A percentile compares a stretch with the other conserved stretches of the same genome.
phyloP scores from a whole-genome alignment of 2,329 filamentous ascomycete genomes.

The Cladosporium austrohemisphaericum region DNA sequence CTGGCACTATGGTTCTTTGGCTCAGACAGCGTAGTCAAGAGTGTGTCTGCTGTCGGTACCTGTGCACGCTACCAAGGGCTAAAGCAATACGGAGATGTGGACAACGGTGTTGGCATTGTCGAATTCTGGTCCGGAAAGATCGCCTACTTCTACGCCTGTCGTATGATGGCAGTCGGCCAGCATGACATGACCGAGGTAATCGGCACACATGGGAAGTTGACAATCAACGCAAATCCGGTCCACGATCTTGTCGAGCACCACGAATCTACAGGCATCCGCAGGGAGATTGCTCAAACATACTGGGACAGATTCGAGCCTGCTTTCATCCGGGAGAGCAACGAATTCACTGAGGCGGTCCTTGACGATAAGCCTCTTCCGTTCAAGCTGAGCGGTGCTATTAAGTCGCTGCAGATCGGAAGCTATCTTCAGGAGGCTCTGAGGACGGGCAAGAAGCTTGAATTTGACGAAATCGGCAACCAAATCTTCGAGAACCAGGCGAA shows the following conservation, averaged over 20 bases:
- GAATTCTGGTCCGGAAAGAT: slow-evolving; percentile 64
- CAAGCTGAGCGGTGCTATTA: slow-evolving; percentile 55
- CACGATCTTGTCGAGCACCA: slow-evolving; percentile 55
- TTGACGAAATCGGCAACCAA: slow-evolving; percentile 53
- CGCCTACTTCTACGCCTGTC: slow-evolving; percentile 59
- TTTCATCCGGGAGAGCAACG: slow-evolving; percentile 61
- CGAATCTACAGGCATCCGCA: slow-evolving; percentile 51
- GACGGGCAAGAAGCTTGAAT: slow-evolving; percentile 48
- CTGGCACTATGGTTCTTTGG: slow-evolving; percentile 63
- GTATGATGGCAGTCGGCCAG: slow-evolving; percentile 67
- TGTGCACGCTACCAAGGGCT: slow-evolving; percentile 58
- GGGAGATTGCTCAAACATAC: slow-evolving; percentile 60
- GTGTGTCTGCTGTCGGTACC: slow-evolving; percentile 54
- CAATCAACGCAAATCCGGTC: slow-evolving; percentile 57
- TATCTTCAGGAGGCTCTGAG: slow-evolving; percentile 44
- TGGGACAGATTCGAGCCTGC: slow-evolving; percentile 61
- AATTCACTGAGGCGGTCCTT: slow-evolving; percentile 58
- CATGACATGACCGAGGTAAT: slow-evolving; percentile 66
- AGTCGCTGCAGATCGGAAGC: slow-evolving; percentile 58
- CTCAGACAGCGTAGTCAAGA: slow-evolving; percentile 52
- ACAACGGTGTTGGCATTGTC: slow-evolving; percentile 61
- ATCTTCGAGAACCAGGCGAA: slow-evolving; percentile 30
- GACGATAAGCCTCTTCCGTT: slow-evolving; percentile 55
- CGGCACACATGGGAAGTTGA: slow-evolving; percentile 61
- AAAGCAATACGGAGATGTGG: slow-evolving; percentile 55